These are phyloP conservation scores for Zea mays DNA, from an alignment of 176 grass and related monocot genomes.

Conservation along the genomic window Zm-B73-REFERENCE-NAM-5.0 NC_050102.1:148945501-148946000, in stretches of 20 bases:
- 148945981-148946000: slow-evolving; percentile 5
- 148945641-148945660: not conserved
- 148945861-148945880: no score
- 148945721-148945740: not conserved
- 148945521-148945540: not conserved
- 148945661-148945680: not conserved
- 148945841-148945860: not conserved
- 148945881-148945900: not conserved
- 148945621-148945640: not conserved
- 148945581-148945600: not conserved
- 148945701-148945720: not conserved
- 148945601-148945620: not conserved
- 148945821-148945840: not conserved
- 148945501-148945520: not conserved
- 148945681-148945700: not conserved
- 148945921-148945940: no score
- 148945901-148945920: not conserved
- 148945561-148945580: not conserved
- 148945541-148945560: not conserved
- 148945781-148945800: not conserved
- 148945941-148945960: no score
- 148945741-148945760: not conserved
- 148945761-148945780: not conserved
- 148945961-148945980: not conserved
- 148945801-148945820: not conserved